These are phyloP conservation scores for Starmerella vitae DNA, from an alignment of 805 yeast species.

Conservation along the genomic window DNA sequence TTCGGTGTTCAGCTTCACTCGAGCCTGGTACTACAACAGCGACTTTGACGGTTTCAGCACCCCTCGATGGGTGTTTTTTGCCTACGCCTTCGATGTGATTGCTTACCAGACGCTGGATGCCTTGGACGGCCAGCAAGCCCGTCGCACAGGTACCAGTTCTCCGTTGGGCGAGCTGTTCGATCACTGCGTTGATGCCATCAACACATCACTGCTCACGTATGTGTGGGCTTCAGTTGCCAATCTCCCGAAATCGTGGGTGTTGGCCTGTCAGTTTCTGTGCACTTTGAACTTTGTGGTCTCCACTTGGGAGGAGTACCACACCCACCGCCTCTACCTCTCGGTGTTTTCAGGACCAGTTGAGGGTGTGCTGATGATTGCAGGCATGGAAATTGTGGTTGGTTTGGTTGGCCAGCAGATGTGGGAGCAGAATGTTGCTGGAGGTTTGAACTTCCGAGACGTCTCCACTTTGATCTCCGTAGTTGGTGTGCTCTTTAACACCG, in stretches of 20 bases:
- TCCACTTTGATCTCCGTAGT: constrained; percentile 4
- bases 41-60: constrained; percentile 35
- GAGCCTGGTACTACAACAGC: constrained; percentile 66
- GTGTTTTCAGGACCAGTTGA: constrained; percentile 90
- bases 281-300: constrained; percentile 61
- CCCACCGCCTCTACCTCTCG: constrained; percentile 65
- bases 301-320: constrained; percentile 93
- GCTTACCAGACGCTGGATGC: constrained; percentile 93
- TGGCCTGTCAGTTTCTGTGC: constrained; percentile 25
- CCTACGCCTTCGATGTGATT: constrained; percentile 71
- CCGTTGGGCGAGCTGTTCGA: constrained; percentile 92
- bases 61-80: constrained; percentile 66
- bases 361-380: constrained; percentile 58
- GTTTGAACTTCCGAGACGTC: constrained; percentile 19
- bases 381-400: constrained; percentile 49
- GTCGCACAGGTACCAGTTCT: constrained; percentile 88
- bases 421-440: constrained; percentile 36
- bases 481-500: constrained; percentile 46
- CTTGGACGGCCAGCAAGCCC: constrained; percentile 90
- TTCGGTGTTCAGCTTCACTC: constrained; percentile 46
- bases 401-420: constrained; percentile 56
- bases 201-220: constrained; percentile 66
- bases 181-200: constrained; percentile 64
- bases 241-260: constrained; percentile 47
- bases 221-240: constrained; percentile 67